phyloP scores from a whole-genome alignment of 441 rosid genomes.

The Gossypium schwendimanii region DNA sequence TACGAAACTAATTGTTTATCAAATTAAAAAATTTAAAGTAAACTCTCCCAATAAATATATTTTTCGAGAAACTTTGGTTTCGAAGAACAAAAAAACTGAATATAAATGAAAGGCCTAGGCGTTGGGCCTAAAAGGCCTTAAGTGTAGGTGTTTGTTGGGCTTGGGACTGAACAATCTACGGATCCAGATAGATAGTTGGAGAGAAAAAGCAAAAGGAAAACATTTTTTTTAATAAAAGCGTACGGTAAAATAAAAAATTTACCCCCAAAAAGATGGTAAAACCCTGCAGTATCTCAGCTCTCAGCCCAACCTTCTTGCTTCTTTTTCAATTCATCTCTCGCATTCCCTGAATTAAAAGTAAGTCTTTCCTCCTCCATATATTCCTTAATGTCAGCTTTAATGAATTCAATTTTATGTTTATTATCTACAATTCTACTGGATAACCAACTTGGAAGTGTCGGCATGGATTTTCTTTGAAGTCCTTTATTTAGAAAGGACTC shows the following conservation, averaged over 20 bases:
- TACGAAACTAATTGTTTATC: too few relatives aligned
- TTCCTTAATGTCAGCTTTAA: neutral
- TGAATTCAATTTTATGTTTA: neutral
- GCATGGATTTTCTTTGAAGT: neutral
- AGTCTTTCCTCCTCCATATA: conserved; percentile 13
- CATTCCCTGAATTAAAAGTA: neutral
- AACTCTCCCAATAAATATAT: too few relatives aligned
- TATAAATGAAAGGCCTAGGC: neutral
- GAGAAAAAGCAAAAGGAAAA: neutral
- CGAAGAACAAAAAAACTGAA: neutral
- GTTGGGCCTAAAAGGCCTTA: neutral
- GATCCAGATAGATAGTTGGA: neutral
- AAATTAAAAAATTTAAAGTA: too few relatives aligned
- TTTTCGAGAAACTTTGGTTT: too few relatives aligned
- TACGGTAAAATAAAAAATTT: neutral
- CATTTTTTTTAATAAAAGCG: neutral
- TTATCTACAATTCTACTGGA: neutral
- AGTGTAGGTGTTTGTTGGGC: neutral
- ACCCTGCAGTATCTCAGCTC: conserved; percentile 33
- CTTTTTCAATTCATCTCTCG: conserved; percentile 17
- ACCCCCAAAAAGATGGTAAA: conserved; percentile 38
- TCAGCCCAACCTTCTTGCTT: conserved; percentile 1
- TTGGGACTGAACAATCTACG: neutral
- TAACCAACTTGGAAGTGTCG: neutral
- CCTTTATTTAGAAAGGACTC: neutral